These are phyloP conservation scores for Jackrogersella multiformis DNA, from an alignment of 495 filamentous ascomycete species.

Conservation along the genomic window DNA sequence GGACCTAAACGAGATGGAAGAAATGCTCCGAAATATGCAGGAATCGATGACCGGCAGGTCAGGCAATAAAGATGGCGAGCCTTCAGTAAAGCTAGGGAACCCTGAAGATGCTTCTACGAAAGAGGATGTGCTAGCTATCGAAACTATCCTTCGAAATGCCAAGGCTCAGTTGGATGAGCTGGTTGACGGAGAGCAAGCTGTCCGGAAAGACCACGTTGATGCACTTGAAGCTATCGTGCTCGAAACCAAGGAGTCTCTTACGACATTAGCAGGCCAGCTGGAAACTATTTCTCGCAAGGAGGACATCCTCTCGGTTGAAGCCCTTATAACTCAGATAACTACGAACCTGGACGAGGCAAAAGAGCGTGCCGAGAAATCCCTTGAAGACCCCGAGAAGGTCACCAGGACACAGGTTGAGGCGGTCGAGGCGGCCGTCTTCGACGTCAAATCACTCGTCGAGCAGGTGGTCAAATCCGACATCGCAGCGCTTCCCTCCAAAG, in stretches of 20 bases:
- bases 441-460: constrained; percentile 78
- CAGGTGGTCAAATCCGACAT: constrained; percentile 74
- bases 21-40: constrained; percentile 48
- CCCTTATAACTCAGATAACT: constrained; percentile 78
- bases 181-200: constrained; percentile 67
- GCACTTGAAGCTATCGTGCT: constrained; percentile 73
- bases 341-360: constrained; percentile 80
- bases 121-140: constrained; percentile 87
- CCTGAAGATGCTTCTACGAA: constrained; percentile 59
- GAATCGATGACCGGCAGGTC: constrained; percentile 48
- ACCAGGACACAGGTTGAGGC: constrained; percentile 82
- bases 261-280: constrained; percentile 64
- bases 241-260: constrained; percentile 75
- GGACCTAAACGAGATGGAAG: constrained; percentile 68
- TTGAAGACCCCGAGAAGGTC: constrained; percentile 70
- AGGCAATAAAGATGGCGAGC: constrained; percentile 27
- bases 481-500: constrained; percentile 71
- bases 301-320: constrained; percentile 78
- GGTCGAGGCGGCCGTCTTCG: constrained; percentile 78
- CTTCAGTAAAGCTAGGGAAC: constrained; percentile 41
- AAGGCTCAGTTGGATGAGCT: constrained; percentile 85
- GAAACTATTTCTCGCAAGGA: constrained; percentile 75
- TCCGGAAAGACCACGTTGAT: constrained; percentile 80
- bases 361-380: constrained; percentile 67
- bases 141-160: constrained; percentile 83